Base-by-base conservation (phyloP, 78 protist genomes). In the Chrysochromulina parva region DNA sequence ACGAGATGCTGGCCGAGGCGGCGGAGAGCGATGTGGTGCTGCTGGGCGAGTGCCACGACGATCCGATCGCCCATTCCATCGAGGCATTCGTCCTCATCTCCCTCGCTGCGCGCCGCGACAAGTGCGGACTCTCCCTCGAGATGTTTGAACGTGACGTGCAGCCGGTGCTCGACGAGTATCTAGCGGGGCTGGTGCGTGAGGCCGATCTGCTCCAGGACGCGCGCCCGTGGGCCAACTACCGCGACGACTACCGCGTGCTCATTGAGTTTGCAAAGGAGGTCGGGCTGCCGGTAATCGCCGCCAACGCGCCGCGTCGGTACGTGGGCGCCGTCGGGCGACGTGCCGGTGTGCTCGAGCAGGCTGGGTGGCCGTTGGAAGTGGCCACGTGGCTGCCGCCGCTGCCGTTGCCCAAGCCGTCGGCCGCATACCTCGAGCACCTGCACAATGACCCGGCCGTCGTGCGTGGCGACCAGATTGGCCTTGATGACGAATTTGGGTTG, bases 171-270 rank as follows among this genome's bases (percentile, higher is more conserved):
- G 81, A 73, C 48, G 81, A 73, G 81, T 73, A 73, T 19, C 1
- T 73, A 54, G 17, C 24, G 24, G 81, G 81, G 28, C 2, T 10
- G 52, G 47, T 73, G 55, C 81, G 81, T 26, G 81, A 73, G 81
- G 6, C 3, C 0, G 81, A 73, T 19, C 1, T 73, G 24, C 81
- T 73, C 54, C 11, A 10, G 54, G 81, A 73, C 54, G 81, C 81
- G 81, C 52, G 81, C 55, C 81, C 81, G 22, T 73, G 81, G 81
- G 17, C 81, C 3, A 73, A 73, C 81, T 73, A 73, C 81, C 24
- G 22, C 81, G 67, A 62, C n/a, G 81, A 73, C 81, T 73, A 73
- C 81, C 81, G 81, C 54, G 17, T 11, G 55, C 48, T 73, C 22
- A 54, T 73, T 9, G 81, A 73, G 81, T 73, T 11, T 13, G 52